Evolutionary conservation across 257 asterid genomes (phyloP).

Genomic region (Vinca minor): DNA sequence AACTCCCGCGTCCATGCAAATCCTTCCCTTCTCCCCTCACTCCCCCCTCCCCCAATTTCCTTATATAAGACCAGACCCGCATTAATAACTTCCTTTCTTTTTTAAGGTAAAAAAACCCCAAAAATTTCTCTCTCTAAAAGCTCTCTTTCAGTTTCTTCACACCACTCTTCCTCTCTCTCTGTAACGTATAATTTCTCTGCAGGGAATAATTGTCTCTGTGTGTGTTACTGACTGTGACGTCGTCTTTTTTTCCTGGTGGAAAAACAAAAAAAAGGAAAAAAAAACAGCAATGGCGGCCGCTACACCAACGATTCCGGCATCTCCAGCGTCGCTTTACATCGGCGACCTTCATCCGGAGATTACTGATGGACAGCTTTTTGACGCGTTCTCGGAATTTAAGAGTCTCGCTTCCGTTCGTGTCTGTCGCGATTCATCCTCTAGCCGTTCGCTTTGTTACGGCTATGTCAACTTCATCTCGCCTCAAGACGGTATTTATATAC

Average conservation of each 20-base stretch:
- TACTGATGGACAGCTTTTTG: constrained; percentile 26
- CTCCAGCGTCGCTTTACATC: constrained; percentile 35
- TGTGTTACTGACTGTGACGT: constrained; percentile 9
- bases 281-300: constrained; percentile 28
- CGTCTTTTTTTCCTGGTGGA: too few species aligned
- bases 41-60: constrained; percentile 7
- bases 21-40: constrained; percentile 1
- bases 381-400: constrained; percentile 30
- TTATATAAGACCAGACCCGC: background rate
- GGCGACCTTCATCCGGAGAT: constrained; percentile 34
- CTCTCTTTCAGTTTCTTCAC: background rate
- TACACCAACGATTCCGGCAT: constrained; percentile 11
- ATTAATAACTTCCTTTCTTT: background rate
- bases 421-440: constrained; percentile 29
- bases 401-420: constrained; percentile 27
- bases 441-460: constrained; percentile 41
- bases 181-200: constrained; percentile 6
- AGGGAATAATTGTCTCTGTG: too few species aligned
- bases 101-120: background rate
- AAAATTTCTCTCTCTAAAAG: background rate
- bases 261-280: too few species aligned
- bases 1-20: constrained; percentile 77
- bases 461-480: constrained; percentile 35
- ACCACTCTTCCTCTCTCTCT: background rate
- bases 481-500: constrained; percentile 29